Evolutionary conservation across 495 filamentous ascomycete species (phyloP), one percentile per base, ranked within the genome.

Genomic region (Lasiosphaeriaceae sp.): DNA sequence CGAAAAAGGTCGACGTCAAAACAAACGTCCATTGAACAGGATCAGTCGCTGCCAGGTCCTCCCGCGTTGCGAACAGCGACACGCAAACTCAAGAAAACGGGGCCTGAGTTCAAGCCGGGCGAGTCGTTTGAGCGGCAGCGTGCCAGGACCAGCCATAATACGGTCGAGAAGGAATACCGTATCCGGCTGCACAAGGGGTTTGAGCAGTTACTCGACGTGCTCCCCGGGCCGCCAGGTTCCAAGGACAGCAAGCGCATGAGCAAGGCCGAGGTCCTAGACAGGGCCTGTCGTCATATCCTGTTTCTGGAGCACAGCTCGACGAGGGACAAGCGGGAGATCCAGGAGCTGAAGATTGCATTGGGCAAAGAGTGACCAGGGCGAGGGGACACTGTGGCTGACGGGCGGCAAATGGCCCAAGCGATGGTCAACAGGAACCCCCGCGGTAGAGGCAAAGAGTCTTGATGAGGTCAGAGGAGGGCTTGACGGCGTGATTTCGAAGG

Each of bases 101-200:
- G 46, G 34, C 11, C 44, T 2, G 16, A 35, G 17, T n/a, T 23
- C 16, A 60, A 63, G 44, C 57, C 52, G 3, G 61, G 61, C 24
- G 61, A 63, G 47, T 60, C 61, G 11, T 6, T 24, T 3, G 37
- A 56, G 19, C 48, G 56, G 12, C 57, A 53, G 2, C 61, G 52
- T 2, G 53, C 57, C 16, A 47, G 61, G 26, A 50, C 58, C 19
- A 56, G 45, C 47, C 61, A 63, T 37, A 63, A 63, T 23, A 39
- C 50, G 12, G 61, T 63, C 2, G 61, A 63, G 29, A 63, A 63
- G 45, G 48, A 63, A 26, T 63, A 63, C 31, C 61, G 61, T 5
- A 53, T 49, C 29, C 61, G 61, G 20, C 24, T 63, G 23, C 57
- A 60, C 43, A 20, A 26, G 16, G 26, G 55, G 12, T 63, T 63